Conservation (phyloP, 169 alveolate species). For the Eimeria necatrix region DNA sequence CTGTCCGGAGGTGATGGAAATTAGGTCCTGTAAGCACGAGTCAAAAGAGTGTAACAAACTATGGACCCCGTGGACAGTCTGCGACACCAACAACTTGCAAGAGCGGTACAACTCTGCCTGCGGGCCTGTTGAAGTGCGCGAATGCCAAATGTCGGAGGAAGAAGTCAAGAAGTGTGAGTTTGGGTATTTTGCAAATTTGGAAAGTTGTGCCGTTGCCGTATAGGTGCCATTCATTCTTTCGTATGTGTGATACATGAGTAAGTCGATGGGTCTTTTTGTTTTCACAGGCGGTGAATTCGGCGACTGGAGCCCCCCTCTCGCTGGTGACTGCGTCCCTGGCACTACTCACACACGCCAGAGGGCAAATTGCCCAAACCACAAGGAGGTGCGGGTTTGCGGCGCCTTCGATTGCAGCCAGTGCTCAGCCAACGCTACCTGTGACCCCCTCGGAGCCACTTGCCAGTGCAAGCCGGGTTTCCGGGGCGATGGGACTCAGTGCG, state of each 20-base stretch:
- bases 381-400: conserved; percentile 74
- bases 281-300: conserved; percentile 73
- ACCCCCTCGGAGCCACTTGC: conserved; percentile 11
- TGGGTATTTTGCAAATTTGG: not conserved
- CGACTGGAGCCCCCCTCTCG: conserved; percentile 50
- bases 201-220: not conserved
- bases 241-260: not conserved
- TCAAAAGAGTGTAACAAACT: not conserved
- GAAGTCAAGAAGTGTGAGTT: conserved; percentile 55
- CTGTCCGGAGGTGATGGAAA: conserved; percentile 16
- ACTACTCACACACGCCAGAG: conserved; percentile 39
- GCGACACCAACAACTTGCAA: conserved; percentile 34
- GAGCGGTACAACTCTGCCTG: conserved; percentile 53
- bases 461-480: conserved; percentile 71
- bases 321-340: conserved; percentile 29
- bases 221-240: not conserved
- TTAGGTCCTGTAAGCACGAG: not conserved
- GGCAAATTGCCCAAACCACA: not conserved
- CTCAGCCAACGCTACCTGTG: conserved; percentile 67
- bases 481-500: conserved; percentile 78
- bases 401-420: conserved; percentile 57
- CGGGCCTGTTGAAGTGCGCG: conserved; percentile 55
- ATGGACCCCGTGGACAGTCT: conserved; percentile 61
- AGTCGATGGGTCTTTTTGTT: not conserved
- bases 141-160: conserved; percentile 21